Percentiles rank a stretch among this genome's conserved stretches.
phyloP scores from a whole-genome alignment of 2,329 filamentous ascomycete genomes.

The Lachnellula occidentalis region DNA sequence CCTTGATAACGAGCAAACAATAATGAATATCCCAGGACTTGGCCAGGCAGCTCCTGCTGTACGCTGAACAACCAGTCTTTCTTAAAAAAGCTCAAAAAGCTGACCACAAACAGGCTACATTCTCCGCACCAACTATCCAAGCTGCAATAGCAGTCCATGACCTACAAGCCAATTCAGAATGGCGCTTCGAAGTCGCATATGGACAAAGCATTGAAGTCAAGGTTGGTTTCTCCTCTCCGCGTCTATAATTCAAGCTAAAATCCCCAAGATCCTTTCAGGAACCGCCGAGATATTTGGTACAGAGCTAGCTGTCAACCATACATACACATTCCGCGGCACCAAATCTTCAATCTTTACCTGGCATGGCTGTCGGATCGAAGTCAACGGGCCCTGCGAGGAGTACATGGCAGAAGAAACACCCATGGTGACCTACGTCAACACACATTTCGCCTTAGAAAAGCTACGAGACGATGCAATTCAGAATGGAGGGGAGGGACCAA shows the following conservation, averaged over 20 bases:
- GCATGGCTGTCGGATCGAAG: conserved; percentile 82
- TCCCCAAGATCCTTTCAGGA: conserved; percentile 63
- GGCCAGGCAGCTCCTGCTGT: conserved; percentile 61
- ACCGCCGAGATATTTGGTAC: conserved; percentile 93
- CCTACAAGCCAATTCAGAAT: conserved; percentile 65
- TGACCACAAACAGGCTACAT: conserved; percentile 21
- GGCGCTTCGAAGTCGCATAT: conserved; percentile 68
- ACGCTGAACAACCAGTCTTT: conserved; percentile 29
- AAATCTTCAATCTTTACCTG: conserved; percentile 90
- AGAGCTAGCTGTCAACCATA: conserved; percentile 75
- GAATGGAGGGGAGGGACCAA: conserved; percentile 55
- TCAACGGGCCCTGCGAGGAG: conserved; percentile 54
- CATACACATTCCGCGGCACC: conserved; percentile 74
- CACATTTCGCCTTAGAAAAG: conserved; percentile 79
- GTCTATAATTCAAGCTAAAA: conserved; percentile 26
- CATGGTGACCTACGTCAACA: conserved; percentile 73
- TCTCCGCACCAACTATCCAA: conserved; percentile 26
- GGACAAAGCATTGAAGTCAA: conserved; percentile 47
- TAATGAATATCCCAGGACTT: conserved; percentile 70
- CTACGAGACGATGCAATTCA: conserved; percentile 58
- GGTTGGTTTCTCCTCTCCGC: conserved; percentile 31
- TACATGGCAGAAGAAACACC: conserved; percentile 75
- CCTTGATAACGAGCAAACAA: not conserved
- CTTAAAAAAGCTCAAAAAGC: not conserved
- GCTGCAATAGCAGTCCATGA: conserved; percentile 41